Percentiles rank a stretch among this genome's conserved stretches.
Conservation (phyloP, 2,329 filamentous ascomycete genomes). For the Tolypocladium inflatum region DNA sequence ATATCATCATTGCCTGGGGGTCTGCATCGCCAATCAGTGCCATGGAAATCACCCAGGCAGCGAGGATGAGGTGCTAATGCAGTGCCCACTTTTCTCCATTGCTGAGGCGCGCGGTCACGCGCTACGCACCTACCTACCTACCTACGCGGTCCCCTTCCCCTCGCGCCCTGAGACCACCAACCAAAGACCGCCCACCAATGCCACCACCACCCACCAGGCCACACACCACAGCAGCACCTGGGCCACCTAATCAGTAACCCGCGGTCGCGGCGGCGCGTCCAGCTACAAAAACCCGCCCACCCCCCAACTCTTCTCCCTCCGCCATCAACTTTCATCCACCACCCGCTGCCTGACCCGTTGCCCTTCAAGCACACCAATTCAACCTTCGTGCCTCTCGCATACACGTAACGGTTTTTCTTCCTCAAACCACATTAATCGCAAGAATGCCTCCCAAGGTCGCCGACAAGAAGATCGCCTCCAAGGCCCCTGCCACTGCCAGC, state of each 20-base stretch:
- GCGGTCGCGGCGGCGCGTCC: conserved; percentile 39
- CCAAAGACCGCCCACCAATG: conserved; percentile 2
- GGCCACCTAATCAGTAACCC: conserved; percentile 45
- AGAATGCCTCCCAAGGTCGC: conserved; percentile 98
- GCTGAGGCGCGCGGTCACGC: not conserved
- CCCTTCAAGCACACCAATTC: conserved; percentile 6
- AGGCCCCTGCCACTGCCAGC: conserved; percentile 72
- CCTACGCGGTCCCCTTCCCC: not conserved
- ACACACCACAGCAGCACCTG: conserved; percentile 9
- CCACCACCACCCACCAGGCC: conserved; percentile 8
- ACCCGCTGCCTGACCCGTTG: conserved; percentile 23
- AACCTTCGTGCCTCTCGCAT: not conserved
- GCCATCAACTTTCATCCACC: conserved; percentile 34
- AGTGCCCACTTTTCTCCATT: not conserved
- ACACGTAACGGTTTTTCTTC: conserved; percentile 5
- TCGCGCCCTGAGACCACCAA: not conserved
- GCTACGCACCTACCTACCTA: not conserved
- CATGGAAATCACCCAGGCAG: not conserved
- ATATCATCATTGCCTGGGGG: not conserved
- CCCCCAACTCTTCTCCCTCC: conserved; percentile 39
- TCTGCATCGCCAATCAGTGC: not conserved
- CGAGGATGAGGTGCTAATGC: not conserved
- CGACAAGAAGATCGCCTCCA: conserved; percentile 97
- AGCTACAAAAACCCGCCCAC: conserved; percentile 51
- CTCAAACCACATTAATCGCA: conserved; percentile 17